Evolutionary conservation across 805 yeast genomes (phyloP), one percentile per base, ranked within the genome.

Genomic region (Grigorovia yakushimaensis): DNA sequence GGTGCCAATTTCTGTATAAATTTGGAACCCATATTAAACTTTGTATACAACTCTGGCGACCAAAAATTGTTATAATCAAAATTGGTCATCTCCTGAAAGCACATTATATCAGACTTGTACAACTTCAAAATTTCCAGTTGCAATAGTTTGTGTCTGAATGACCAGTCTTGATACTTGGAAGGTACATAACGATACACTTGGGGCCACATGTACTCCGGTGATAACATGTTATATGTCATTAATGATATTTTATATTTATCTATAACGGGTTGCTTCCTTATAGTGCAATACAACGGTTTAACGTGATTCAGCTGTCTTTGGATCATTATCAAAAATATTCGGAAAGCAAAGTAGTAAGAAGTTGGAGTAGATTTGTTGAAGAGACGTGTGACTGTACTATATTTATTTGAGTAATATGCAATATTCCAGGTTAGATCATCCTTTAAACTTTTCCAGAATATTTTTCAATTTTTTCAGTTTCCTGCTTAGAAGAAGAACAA

Each of bases 151-250:
- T 77, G 71, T 49, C 84, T 53, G 51, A 72, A 72, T 6, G 60
- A 60, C 84, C 82, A 78, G 42, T 70, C 70, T 19, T 71, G 68
- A 51, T 65, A 73, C 40, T 68, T 57, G 10, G 67, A 66, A 1
- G 78, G 76, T 18, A 78, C 72, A 54, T 78, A 74, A 3, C 61
- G 52, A 53, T 77, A 80, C 4, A 79, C 77, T 45, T 71, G 71
- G 1, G 75, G 74, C 84, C 84, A 79, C 62, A 79, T 64, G 51
- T 80, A 80, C 45, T 78, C 78, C 41, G 73, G 76, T 9, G 73
- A 72, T n/a, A 74, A 61, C 56, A 74, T 62, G 54, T 74, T 74
- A 55, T 68, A 74, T 1, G 75, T 66, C 60, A 73, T 52, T 19
- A 74, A 59, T 6, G 70, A 59, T 23, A 68, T 53, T 37, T 45